These are phyloP conservation scores for Russula ochroleuca DNA, from an alignment of 768 basidiomycete genomes.

Conservation along the genomic window DNA sequence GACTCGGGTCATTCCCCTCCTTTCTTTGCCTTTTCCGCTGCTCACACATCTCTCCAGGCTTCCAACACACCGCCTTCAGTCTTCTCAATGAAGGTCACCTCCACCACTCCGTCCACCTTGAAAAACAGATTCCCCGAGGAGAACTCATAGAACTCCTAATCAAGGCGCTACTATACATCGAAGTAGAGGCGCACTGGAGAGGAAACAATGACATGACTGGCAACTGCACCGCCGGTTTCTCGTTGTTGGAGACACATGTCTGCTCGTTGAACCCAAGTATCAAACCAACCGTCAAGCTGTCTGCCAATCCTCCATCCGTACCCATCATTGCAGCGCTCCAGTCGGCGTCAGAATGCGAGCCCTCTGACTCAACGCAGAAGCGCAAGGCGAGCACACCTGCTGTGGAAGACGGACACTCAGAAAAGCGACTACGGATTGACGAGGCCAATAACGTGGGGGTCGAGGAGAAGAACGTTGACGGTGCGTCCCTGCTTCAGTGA, in stretches of 20 bases:
- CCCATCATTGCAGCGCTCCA: not conserved
- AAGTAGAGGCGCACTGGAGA: slow-evolving; percentile 82
- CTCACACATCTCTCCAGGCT: slow-evolving; percentile 46
- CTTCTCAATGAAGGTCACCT: slow-evolving; percentile 69
- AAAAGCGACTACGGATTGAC: slow-evolving; percentile 57
- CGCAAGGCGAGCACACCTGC: slow-evolving; percentile 32
- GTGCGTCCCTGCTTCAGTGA: slow-evolving; percentile 28
- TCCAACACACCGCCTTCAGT: slow-evolving; percentile 78
- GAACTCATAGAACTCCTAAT: slow-evolving; percentile 76
- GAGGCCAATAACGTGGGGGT: slow-evolving; percentile 44
- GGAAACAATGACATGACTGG: slow-evolving; percentile 49
- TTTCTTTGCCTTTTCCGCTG: not conserved
- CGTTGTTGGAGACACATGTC: slow-evolving; percentile 67
- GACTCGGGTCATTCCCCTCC: slow-evolving; percentile 58
- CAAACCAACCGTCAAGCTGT: slow-evolving; percentile 27
- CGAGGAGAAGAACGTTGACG: slow-evolving; percentile 34
- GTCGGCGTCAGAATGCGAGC: not conserved
- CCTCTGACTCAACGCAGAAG: slow-evolving; percentile 17
- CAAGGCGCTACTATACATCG: slow-evolving; percentile 75
- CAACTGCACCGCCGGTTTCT: slow-evolving; percentile 68
- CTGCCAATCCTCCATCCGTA: slow-evolving; percentile 13
- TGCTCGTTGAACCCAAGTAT: slow-evolving; percentile 53
- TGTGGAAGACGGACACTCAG: slow-evolving; percentile 43
- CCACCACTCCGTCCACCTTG: slow-evolving; percentile 61
- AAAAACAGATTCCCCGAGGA: slow-evolving; percentile 74